These are phyloP conservation scores for Plasmodium blacklocki DNA, from an alignment of 169 alveolate genomes.

Conservation along the genomic window DNA sequence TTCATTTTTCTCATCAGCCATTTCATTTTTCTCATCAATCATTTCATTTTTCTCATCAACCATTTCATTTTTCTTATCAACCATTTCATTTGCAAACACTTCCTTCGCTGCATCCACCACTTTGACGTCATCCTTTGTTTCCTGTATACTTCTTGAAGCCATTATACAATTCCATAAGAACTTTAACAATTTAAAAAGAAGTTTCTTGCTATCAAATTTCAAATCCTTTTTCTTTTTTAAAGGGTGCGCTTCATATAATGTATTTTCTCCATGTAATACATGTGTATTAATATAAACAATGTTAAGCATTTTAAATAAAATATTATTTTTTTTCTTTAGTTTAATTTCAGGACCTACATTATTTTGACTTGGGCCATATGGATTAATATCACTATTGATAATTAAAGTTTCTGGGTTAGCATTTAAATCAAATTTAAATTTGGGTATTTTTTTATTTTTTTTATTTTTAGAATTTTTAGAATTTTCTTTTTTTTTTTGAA, in stretches of 20 bases:
- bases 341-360: not conserved
- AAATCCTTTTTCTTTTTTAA: not conserved
- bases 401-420: not conserved
- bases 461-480: too few relatives aligned
- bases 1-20: too few relatives aligned
- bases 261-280: constrained; percentile 30
- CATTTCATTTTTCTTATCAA: too few relatives aligned
- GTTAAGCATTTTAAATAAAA: constrained; percentile 12
- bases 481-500: constrained; percentile 9
- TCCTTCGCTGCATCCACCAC: too few relatives aligned
- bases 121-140: too few relatives aligned
- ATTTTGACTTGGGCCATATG: not conserved
- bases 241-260: constrained; percentile 12
- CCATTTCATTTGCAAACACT: too few relatives aligned
- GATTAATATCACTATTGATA: not conserved
- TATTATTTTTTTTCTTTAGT: constrained; percentile 9
- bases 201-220: not conserved
- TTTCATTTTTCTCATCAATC: too few relatives aligned
- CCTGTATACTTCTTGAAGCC: too few relatives aligned
- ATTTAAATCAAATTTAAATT: constrained; percentile 30
- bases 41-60: too few relatives aligned
- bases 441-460: constrained; percentile 17
- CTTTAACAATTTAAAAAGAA: too few relatives aligned
- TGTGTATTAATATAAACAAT: constrained; percentile 24
- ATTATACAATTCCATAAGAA: too few relatives aligned